Conservation (phyloP, 129 eudicot species). For the Centrapalus pauciflorus region DNA sequence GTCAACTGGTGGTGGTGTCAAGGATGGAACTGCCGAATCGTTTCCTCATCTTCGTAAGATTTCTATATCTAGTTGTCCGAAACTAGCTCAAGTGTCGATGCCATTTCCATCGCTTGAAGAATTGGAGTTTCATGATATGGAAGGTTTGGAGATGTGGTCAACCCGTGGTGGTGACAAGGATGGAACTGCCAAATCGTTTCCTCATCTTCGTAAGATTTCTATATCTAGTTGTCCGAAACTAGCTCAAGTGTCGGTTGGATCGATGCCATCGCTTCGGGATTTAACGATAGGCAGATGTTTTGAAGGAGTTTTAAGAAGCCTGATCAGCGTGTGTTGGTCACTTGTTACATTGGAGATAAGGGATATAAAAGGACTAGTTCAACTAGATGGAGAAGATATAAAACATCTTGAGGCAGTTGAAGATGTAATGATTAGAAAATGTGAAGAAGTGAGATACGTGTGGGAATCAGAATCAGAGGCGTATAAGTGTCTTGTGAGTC, state of each 20-base stretch:
- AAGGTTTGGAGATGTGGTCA: slow-evolving; percentile 3
- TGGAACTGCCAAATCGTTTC: neutral
- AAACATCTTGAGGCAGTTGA: slow-evolving; percentile 1
- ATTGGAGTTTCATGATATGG: neutral
- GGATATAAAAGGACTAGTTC: slow-evolving; percentile 11
- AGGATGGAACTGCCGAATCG: neutral
- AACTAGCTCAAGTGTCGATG: neutral
- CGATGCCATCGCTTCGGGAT: neutral
- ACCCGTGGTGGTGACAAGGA: neutral
- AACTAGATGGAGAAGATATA: neutral
- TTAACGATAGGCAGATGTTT: neutral
- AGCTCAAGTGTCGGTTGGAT: neutral
- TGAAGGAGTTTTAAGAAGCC: neutral
- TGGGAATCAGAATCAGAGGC: slow-evolving; percentile 17
- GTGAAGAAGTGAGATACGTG: slow-evolving; percentile 7
- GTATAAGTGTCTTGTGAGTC: neutral
- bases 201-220: neutral
- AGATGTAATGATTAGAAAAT: neutral
- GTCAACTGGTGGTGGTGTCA: slow-evolving; percentile 10
- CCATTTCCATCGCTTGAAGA: slow-evolving; percentile 24
- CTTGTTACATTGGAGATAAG: neutral
- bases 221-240: slow-evolving; percentile 13
- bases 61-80: neutral
- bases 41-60: slow-evolving; percentile 15
- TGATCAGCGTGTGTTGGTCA: neutral